A percentile compares a stretch with the other conserved stretches of the same genome.
Evolutionary conservation across 495 filamentous ascomycete genomes (phyloP).

Genomic region (Aspergillus panamensis): DNA sequence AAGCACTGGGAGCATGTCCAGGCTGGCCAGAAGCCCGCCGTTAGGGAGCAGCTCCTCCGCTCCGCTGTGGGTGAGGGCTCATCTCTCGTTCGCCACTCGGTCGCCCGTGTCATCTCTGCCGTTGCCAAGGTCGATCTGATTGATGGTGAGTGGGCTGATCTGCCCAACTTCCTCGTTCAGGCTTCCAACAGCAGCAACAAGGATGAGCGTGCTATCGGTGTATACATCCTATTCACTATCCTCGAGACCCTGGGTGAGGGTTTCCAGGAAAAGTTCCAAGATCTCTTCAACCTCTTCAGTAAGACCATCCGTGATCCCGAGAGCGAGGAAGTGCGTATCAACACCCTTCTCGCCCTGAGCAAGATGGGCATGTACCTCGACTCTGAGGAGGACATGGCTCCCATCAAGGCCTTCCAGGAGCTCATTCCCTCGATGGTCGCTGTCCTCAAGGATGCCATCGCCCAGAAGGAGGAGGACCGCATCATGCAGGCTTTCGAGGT

Average conservation of each 20-base stretch:
- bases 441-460: constrained; percentile 78
- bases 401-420: constrained; percentile 68
- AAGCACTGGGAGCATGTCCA: constrained; percentile 77
- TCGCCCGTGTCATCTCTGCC: constrained; percentile 80
- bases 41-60: constrained; percentile 77
- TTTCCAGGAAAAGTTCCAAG: constrained; percentile 69
- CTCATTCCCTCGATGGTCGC: constrained; percentile 84
- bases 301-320: constrained; percentile 88
- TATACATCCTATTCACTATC: constrained; percentile 89
- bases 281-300: constrained; percentile 78
- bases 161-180: constrained; percentile 69
- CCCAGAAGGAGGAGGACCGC: constrained; percentile 76
- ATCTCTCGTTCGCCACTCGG: constrained; percentile 73
- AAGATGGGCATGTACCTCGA: constrained; percentile 84
- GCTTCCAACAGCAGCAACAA: constrained; percentile 68
- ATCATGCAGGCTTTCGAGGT: constrained; percentile 90
- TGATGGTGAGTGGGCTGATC: constrained; percentile 80
- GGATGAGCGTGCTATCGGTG: constrained; percentile 79
- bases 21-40: constrained; percentile 65
- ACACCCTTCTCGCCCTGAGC: constrained; percentile 90
- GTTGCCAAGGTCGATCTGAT: constrained; percentile 83
- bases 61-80: constrained; percentile 74
- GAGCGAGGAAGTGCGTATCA: constrained; percentile 87
- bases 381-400: constrained; percentile 71
- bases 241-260: constrained; percentile 78